These are phyloP conservation scores for Chloromonas sp. DNA, from an alignment of 163 green algal species.

Conservation along the genomic window DNA sequence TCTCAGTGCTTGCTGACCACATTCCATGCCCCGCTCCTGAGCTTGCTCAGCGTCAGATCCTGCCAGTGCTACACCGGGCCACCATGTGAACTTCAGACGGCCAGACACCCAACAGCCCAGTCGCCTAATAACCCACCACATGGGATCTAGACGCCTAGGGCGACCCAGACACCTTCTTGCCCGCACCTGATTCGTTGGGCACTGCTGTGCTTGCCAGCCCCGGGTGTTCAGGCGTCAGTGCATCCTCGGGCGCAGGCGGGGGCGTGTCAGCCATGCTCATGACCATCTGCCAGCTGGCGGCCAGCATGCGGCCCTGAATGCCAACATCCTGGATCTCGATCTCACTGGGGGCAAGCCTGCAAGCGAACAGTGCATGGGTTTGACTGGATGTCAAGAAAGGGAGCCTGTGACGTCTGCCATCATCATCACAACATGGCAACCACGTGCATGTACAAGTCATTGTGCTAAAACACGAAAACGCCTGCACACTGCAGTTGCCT, in stretches of 20 bases:
- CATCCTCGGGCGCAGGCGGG: neutral
- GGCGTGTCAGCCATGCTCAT: slow-evolving; percentile 20
- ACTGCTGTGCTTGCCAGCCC: neutral
- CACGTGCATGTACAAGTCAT: neutral
- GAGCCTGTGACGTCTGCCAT: slow-evolving; percentile 5
- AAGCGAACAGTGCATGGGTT: neutral
- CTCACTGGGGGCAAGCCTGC: neutral
- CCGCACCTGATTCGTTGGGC: too few species aligned
- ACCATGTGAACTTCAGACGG: too few species aligned
- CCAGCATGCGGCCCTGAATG: slow-evolving; percentile 11
- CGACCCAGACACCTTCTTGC: too few species aligned
- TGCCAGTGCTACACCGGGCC: too few species aligned
- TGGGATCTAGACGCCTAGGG: too few species aligned
- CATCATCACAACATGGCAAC: neutral
- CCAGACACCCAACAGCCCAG: too few species aligned
- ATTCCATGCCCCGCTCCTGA: too few species aligned
- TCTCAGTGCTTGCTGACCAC: too few species aligned
- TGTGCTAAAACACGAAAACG: too few species aligned
- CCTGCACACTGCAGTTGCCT: too few species aligned
- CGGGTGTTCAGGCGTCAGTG: neutral
- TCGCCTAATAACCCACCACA: too few species aligned
- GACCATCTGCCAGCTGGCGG: slow-evolving; percentile 33
- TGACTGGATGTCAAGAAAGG: neutral
- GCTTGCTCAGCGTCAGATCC: too few species aligned
- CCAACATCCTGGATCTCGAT: neutral